Percentiles rank a stretch among this genome's conserved stretches.
phyloP scores from a whole-genome alignment of 2,329 filamentous ascomycete genomes.

The Paracoccidioides brasiliensis region DNA sequence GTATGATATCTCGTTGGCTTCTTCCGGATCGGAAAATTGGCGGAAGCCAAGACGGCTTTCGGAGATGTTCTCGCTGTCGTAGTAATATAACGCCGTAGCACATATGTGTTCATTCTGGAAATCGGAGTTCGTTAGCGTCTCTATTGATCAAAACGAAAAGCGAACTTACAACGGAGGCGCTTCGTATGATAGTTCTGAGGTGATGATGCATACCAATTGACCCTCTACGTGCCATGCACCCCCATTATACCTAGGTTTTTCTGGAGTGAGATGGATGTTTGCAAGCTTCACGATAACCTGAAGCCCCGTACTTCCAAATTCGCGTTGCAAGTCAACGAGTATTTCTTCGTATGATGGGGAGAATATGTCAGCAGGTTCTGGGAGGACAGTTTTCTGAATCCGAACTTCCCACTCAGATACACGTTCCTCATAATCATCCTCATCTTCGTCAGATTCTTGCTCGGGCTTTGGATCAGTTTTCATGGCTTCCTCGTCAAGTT shows the following conservation, averaged over 20 bases:
- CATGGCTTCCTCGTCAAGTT: constrained; percentile 10
- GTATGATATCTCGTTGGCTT: constrained; percentile 20
- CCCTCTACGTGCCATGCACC: constrained; percentile 37
- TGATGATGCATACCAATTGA: constrained; percentile 18
- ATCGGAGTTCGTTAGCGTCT: background rate
- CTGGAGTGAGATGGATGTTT: constrained; percentile 45
- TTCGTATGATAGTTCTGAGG: background rate
- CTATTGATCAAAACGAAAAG: background rate
- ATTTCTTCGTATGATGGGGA: background rate
- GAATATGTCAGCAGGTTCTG: background rate
- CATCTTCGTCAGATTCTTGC: constrained; percentile 4
- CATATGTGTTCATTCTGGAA: constrained; percentile 50
- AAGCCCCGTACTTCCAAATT: constrained; percentile 30
- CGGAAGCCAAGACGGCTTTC: constrained; percentile 40
- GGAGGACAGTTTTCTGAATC: constrained; percentile 6
- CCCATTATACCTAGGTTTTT: constrained; percentile 41
- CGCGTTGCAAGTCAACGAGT: constrained; percentile 11
- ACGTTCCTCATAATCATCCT: constrained; percentile 6
- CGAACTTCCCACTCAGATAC: constrained; percentile 4
- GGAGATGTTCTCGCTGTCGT: constrained; percentile 48
- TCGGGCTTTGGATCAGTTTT: constrained; percentile 10
- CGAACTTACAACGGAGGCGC: background rate
- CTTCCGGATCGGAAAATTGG: constrained; percentile 24
- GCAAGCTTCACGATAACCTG: constrained; percentile 54
- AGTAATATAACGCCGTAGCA: constrained; percentile 51